Evolutionary conservation across 73 alveolate species (phyloP).

Genomic region (Uronychia setigera): DNA sequence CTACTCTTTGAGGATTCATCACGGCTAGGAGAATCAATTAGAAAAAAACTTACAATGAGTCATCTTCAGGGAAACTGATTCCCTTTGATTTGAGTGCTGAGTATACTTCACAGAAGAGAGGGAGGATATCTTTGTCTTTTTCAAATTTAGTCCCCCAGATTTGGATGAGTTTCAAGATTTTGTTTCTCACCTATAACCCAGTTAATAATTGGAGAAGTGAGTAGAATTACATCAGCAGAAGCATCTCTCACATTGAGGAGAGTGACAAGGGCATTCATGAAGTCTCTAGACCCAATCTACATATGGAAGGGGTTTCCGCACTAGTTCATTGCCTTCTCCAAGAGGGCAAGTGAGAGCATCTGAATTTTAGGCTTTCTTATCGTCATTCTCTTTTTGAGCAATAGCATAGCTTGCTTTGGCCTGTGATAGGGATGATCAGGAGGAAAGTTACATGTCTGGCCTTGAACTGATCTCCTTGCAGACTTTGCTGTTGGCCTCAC

Average conservation of each 20-base stretch:
- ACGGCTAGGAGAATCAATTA: conserved; percentile 15
- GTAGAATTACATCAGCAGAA: conserved; percentile 32
- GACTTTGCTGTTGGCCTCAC: conserved; percentile 26
- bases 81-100: conserved; percentile 66
- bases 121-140: conserved; percentile 75
- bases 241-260: conserved; percentile 68
- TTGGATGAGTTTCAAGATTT: conserved; percentile 69
- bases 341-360: conserved; percentile 64
- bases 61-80: conserved; percentile 73
- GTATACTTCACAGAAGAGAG: conserved; percentile 80
- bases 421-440: not conserved
- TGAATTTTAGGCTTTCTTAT: conserved; percentile 28
- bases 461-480: conserved; percentile 35
- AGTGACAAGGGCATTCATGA: conserved; percentile 69
- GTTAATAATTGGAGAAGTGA: too few species aligned
- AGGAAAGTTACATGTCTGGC: conserved; percentile 57
- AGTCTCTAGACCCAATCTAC: conserved; percentile 72
- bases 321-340: conserved; percentile 48
- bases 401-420: conserved; percentile 36
- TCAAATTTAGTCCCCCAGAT: conserved; percentile 87
- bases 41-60: conserved; percentile 25
- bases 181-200: conserved; percentile 48
- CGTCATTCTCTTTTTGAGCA: conserved; percentile 11
- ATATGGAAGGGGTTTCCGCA: conserved; percentile 65
- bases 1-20: not conserved